Evolutionary conservation across 1,284 basidiomycete genomes (phyloP).

Genomic region (Anthracocystis setariae): DNA sequence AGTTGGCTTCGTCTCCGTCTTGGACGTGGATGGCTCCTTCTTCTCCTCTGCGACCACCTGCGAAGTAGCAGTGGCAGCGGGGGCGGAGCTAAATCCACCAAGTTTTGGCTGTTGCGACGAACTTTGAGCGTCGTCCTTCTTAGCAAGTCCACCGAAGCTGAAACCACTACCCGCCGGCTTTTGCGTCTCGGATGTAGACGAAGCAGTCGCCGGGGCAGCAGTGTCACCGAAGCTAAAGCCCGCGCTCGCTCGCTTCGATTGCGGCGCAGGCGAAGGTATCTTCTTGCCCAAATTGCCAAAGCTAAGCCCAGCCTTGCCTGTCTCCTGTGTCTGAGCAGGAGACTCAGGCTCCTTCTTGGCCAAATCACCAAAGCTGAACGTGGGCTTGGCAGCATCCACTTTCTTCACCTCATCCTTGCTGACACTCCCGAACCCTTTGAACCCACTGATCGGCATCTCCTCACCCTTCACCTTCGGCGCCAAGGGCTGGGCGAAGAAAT

Average conservation of each 20-base stretch:
- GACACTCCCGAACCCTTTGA: conserved; percentile 33
- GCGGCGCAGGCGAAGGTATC: conserved; percentile 2
- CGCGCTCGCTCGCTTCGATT: neutral
- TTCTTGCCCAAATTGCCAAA: conserved; percentile 12
- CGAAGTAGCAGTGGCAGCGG: conserved; percentile 11
- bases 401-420: conserved; percentile 7
- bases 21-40: conserved; percentile 2
- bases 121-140: conserved; percentile 1
- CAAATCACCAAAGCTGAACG: conserved; percentile 27
- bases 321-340: neutral
- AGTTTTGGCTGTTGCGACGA: neutral
- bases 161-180: conserved; percentile 12
- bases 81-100: conserved; percentile 13
- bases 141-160: conserved; percentile 18
- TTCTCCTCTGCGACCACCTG: neutral
- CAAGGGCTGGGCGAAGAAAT: conserved; percentile 35
- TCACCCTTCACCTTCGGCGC: conserved; percentile 17
- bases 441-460: conserved; percentile 1
- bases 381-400: conserved; percentile 9
- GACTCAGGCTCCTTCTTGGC: conserved; percentile 9
- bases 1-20: neutral
- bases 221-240: conserved; percentile 17
- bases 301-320: conserved; percentile 3
- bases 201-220: neutral
- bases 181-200: neutral